Conservation (phyloP, 805 yeast species). For the Ogataea zsoltii region DNA sequence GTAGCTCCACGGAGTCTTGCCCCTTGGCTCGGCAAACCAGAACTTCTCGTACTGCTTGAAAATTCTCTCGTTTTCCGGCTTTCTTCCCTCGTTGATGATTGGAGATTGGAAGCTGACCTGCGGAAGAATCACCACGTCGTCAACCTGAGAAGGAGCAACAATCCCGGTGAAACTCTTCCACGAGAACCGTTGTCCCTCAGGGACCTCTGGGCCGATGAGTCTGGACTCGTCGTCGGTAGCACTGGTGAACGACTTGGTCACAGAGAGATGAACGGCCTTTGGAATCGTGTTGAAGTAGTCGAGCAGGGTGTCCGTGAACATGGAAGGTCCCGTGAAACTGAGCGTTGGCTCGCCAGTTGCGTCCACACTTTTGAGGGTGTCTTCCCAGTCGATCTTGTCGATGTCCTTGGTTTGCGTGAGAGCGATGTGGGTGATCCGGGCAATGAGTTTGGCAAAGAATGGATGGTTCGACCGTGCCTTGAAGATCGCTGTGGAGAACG, state of each 20-base stretch:
- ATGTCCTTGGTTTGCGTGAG: conserved; percentile 14
- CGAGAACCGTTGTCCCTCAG: conserved; percentile 18
- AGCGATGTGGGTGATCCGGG: conserved; percentile 23
- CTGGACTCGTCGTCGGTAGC: conserved; percentile 2
- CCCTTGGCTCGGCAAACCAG: conserved; percentile 30
- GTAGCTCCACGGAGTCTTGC: conserved; percentile 18
- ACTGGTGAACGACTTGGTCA: conserved; percentile 10
- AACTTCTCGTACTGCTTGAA: conserved; percentile 8
- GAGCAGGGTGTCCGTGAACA: conserved; percentile 26
- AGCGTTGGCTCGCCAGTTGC: conserved; percentile 23
- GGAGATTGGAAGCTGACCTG: conserved; percentile 22
- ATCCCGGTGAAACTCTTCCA: conserved; percentile 23
- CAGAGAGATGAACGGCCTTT: conserved; percentile 11
- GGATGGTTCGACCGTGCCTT: conserved; percentile 26
- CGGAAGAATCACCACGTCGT: conserved; percentile 23
- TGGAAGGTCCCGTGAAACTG: conserved; percentile 26
- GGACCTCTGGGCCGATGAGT: conserved; percentile 21
- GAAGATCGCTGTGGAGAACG: conserved; percentile 24
- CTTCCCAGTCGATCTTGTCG: conserved; percentile 18
- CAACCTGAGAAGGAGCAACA: conserved; percentile 23
- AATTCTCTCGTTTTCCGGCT: conserved; percentile 6
- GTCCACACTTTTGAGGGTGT: conserved; percentile 13
- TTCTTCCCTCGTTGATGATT: conserved; percentile 2
- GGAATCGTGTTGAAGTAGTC: conserved; percentile 24
- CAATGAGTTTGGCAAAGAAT: conserved; percentile 26